Base-by-base conservation (phyloP, 2,329 filamentous ascomycete genomes). In the Trichoderma brevicompactum region DNA sequence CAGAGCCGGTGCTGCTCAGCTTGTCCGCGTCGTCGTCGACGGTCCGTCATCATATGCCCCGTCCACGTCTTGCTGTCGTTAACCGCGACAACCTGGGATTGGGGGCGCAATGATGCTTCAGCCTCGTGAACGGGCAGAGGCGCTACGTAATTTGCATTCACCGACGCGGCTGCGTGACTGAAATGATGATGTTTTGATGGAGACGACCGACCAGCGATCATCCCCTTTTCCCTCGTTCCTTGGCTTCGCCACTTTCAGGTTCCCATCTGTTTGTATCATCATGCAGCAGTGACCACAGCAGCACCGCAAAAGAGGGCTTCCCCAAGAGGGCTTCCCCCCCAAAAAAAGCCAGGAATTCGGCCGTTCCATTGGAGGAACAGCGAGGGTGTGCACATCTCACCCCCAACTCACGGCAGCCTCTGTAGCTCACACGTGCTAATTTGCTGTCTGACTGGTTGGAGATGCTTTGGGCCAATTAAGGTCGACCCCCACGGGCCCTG, bases 1-100 rank as follows among this genome's bases (percentile, higher is more conserved):
- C 59, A 62, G 59, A 53, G 59, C 59, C 59, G 59, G 59, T 49
- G 23, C 48, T 49, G 59, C 46, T 54, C 59, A 63, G 49, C 49
- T 62, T 36, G 23, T 44, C 41, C 7, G 40, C 17, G 34, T 50
- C n/a, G 41, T 46, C 28, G n/a, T 46, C 3, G n/a, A 28, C 5
- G 13, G n/a, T 17, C 32, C 34, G 13, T 40, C 12, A 54, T 54
- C 59, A 53, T 38, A 44, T 54, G 59, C 34, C 19, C 34, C 48
- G 13, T 13, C 48, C 28, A 17, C 12, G 13, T 54, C 49, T 46
- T 19, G 12, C 15, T 53, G 49, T 46, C 59, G 59, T 52, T 53
- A 50, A 36, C 59, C 59, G 49, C 59, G 36, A 53, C 38, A 44
- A 5, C 34, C 19, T 38, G 44, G 49, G 49, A 54, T 63, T 13